A percentile compares a stretch with the other conserved stretches of the same genome.
These are phyloP conservation scores for Nasturtium officinale DNA, from an alignment of 345 rosid genomes.

Conservation along the genomic window DNA sequence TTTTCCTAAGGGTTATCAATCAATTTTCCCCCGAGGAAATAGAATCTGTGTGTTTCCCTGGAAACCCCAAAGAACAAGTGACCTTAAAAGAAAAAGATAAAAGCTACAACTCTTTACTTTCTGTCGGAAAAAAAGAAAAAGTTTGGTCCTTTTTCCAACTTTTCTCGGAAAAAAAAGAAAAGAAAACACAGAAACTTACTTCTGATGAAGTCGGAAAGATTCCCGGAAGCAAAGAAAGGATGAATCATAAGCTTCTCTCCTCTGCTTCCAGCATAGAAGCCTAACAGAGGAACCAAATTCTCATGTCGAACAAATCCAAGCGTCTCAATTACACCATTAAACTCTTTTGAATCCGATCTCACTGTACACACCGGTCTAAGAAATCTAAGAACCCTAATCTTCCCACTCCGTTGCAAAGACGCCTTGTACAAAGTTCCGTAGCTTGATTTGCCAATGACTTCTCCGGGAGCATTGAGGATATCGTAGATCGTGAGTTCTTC, in stretches of 20 bases:
- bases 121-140: slow-evolving; percentile 20
- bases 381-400: slow-evolving; percentile 71
- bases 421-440: slow-evolving; percentile 90
- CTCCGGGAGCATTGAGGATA: slow-evolving; percentile 95
- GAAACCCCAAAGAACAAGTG: slow-evolving; percentile 11
- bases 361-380: slow-evolving; percentile 73
- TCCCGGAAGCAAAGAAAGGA: slow-evolving; percentile 68
- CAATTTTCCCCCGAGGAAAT: background rate
- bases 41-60: slow-evolving; percentile 7
- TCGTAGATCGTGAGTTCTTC: slow-evolving; percentile 72
- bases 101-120: slow-evolving; percentile 17
- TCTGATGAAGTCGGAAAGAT: slow-evolving; percentile 69
- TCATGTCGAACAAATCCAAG: slow-evolving; percentile 70
- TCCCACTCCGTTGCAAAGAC: slow-evolving; percentile 53
- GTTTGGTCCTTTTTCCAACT: background rate
- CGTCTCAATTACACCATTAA: slow-evolving; percentile 53
- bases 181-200: slow-evolving; percentile 49
- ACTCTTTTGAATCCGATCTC: slow-evolving; percentile 48
- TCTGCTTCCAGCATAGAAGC: slow-evolving; percentile 82
- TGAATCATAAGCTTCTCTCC: slow-evolving; percentile 93
- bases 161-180: slow-evolving; percentile 15
- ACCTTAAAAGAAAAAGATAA: background rate
- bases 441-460: slow-evolving; percentile 88
- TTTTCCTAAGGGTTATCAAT: background rate
- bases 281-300: slow-evolving; percentile 84